These are phyloP conservation scores for Nepenthes mirabilis DNA, from an alignment of 148 eudicot genomes.

Conservation along the genomic window DNA sequence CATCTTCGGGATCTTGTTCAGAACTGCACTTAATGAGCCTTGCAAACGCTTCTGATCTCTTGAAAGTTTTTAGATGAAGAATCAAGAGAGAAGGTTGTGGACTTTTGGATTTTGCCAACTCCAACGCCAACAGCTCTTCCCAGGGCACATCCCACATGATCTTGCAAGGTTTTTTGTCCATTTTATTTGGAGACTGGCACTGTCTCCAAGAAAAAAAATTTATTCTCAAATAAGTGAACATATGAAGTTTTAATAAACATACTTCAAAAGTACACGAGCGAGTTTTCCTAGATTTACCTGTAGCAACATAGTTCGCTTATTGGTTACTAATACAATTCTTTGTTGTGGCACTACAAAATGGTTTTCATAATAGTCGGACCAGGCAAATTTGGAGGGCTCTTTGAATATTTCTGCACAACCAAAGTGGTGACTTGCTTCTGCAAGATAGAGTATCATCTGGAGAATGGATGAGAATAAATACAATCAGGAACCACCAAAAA, in stretches of 20 bases:
- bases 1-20: slow-evolving; percentile 44
- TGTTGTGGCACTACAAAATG: slow-evolving; percentile 76
- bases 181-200: slow-evolving; percentile 53
- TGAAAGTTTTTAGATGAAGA: slow-evolving; percentile 75
- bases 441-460: slow-evolving; percentile 90
- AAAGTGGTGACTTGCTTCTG: slow-evolving; percentile 86
- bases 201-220: slow-evolving; percentile 14
- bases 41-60: slow-evolving; percentile 65
- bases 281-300: slow-evolving; percentile 41
- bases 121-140: slow-evolving; percentile 84
- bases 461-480: slow-evolving; percentile 10
- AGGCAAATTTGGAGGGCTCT: slow-evolving; percentile 96
- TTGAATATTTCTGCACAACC: slow-evolving; percentile 91
- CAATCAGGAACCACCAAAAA: not conserved
- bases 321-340: slow-evolving; percentile 67
- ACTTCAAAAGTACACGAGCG: not conserved
- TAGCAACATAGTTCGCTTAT: slow-evolving; percentile 71
- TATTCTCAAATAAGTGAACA: not conserved
- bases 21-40: slow-evolving; percentile 70
- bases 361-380: slow-evolving; percentile 86
- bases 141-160: slow-evolving; percentile 95
- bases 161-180: slow-evolving; percentile 88
- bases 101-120: slow-evolving; percentile 74
- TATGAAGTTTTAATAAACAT: not conserved
- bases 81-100: slow-evolving; percentile 61